Percentiles rank a stretch among this genome's conserved stretches.
phyloP scores from a whole-genome alignment of 1,284 basidiomycete genomes.

The Ganoderma multipileum region DNA sequence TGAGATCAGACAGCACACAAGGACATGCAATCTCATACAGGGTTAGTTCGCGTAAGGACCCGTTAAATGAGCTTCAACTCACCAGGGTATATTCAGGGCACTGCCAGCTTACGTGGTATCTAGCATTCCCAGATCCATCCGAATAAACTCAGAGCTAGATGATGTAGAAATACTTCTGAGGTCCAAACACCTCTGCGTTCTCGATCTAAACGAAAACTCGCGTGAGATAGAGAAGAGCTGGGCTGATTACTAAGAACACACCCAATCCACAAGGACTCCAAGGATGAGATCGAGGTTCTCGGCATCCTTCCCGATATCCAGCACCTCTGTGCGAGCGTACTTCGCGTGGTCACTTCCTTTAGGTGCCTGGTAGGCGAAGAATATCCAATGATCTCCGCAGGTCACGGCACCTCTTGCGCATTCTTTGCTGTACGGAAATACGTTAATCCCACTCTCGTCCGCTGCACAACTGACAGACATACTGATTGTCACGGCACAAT shows the following conservation, averaged over 20 bases:
- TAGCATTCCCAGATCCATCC: background rate
- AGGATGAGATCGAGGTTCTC: conserved; percentile 20
- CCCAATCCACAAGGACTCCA: conserved; percentile 21
- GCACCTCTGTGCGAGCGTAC: conserved; percentile 20
- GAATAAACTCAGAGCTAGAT: conserved; percentile 5
- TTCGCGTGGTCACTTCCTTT: conserved; percentile 21
- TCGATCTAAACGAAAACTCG: conserved; percentile 12
- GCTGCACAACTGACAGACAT: background rate
- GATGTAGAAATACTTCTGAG: conserved; percentile 24
- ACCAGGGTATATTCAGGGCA: conserved; percentile 21
- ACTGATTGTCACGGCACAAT: conserved; percentile 13
- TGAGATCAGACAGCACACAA: background rate
- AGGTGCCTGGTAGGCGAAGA: conserved; percentile 22
- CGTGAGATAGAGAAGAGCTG: conserved; percentile 4
- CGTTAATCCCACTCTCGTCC: background rate
- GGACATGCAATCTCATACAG: conserved; percentile 10
- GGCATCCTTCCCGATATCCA: conserved; percentile 17
- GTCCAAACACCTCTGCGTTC: conserved; percentile 24
- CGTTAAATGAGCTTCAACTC: background rate
- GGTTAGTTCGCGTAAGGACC: background rate
- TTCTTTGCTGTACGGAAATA: conserved; percentile 13
- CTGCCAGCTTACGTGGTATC: background rate
- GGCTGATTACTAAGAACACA: conserved; percentile 4
- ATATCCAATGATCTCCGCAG: conserved; percentile 22
- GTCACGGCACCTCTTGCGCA: conserved; percentile 21